Conservation (phyloP, 306 rosid genomes). For the Medicago ruthenica region DNA sequence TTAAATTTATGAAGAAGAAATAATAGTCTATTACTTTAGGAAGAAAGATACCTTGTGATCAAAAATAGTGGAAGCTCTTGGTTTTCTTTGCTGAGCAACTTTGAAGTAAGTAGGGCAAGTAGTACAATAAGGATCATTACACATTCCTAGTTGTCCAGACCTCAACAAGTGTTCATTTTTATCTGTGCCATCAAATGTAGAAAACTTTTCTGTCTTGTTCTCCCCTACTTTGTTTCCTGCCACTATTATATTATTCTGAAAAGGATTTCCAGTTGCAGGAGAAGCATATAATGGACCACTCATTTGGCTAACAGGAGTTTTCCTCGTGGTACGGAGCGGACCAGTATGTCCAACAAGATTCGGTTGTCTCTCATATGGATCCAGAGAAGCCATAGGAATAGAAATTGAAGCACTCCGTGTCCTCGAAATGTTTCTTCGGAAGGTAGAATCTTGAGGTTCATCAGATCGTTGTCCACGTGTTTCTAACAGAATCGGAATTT, state of each 20-base stretch:
- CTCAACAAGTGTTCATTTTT: constrained; percentile 55
- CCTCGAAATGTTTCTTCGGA: constrained; percentile 41
- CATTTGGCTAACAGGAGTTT: neutral
- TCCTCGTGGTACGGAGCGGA: neutral
- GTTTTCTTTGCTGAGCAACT: constrained; percentile 50
- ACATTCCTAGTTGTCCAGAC: constrained; percentile 87
- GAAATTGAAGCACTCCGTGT: constrained; percentile 19
- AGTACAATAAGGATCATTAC: constrained; percentile 89
- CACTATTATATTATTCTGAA: neutral
- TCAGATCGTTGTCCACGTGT: constrained; percentile 44
- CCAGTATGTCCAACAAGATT: constrained; percentile 12
- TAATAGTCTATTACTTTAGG: constrained; percentile 29
- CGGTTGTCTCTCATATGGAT: constrained; percentile 1
- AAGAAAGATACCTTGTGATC: constrained; percentile 65
- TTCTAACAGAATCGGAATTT: constrained; percentile 68
- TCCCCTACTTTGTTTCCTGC: constrained; percentile 5
- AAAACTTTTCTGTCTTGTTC: neutral
- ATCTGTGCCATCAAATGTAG: neutral
- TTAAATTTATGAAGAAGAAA: neutral
- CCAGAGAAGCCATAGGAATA: neutral
- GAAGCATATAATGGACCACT: neutral
- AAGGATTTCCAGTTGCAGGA: constrained; percentile 3
- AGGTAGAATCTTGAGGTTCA: constrained; percentile 47
- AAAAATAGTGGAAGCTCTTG: constrained; percentile 52
- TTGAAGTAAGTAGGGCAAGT: constrained; percentile 80